Conservation (phyloP, 1,284 basidiomycete species). For the Ganoderma sinense region DNA sequence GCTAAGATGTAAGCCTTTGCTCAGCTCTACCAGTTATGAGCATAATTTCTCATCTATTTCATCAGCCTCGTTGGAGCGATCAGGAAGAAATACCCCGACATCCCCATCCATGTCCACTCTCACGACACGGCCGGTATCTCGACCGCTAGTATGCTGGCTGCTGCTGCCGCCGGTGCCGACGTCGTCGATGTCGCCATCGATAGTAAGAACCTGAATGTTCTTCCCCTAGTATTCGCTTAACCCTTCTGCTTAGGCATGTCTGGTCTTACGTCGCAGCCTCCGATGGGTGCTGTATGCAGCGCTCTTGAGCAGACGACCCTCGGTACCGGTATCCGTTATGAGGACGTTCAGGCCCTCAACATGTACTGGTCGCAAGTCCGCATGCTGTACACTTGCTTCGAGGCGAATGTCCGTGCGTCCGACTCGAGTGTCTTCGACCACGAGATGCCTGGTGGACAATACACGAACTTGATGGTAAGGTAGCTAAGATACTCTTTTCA, state of each 20-base stretch:
- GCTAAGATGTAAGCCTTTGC: conserved; percentile 75
- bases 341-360: conserved; percentile 98
- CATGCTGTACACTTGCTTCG: conserved; percentile 95
- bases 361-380: conserved; percentile 99
- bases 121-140: conserved; percentile 99
- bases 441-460: conserved; percentile 99
- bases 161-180: conserved; percentile 96
- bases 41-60: neutral
- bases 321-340: conserved; percentile 97
- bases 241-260: conserved; percentile 80
- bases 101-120: conserved; percentile 99
- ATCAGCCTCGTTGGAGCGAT: conserved; percentile 90
- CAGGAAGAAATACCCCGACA: conserved; percentile 94
- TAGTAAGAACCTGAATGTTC: conserved; percentile 58
- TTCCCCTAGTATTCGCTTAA: conserved; percentile 1
- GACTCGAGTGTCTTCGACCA: conserved; percentile 99
- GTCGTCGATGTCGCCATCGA: conserved; percentile 99
- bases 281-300: conserved; percentile 96
- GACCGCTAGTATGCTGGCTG: conserved; percentile 95
- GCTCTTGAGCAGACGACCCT: conserved; percentile 95
- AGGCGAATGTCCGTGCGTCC: conserved; percentile 97
- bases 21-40: too few relatives aligned
- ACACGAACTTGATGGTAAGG: conserved; percentile 91
- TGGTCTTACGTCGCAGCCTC: conserved; percentile 97
- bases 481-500: neutral